phyloP scores from a whole-genome alignment of 2,329 filamentous ascomycete species.

The Beauveria caledonica region DNA sequence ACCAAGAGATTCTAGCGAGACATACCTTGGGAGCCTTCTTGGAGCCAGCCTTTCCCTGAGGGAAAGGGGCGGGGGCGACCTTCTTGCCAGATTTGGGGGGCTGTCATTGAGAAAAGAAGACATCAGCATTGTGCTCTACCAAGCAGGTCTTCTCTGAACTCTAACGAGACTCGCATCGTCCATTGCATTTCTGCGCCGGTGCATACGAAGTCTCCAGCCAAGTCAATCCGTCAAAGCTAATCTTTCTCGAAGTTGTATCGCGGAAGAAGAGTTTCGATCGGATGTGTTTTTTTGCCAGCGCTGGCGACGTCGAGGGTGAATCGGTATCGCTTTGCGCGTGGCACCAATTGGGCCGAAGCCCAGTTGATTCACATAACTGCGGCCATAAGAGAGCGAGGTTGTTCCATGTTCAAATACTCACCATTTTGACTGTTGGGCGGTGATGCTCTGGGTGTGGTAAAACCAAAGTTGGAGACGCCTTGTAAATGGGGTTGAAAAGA shows the following conservation, averaged over 20 bases:
- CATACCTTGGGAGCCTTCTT: constrained; percentile 97
- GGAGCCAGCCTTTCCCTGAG: constrained; percentile 78
- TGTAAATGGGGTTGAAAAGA: constrained; percentile 21
- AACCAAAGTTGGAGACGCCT: constrained; percentile 24
- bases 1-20: constrained; percentile 19
- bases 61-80: constrained; percentile 93
- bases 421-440: constrained; percentile 33
- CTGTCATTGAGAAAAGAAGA: constrained; percentile 99
- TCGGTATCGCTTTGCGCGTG: constrained; percentile 19
- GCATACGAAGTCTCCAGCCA: constrained; percentile 51
- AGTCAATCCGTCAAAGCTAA: constrained; percentile 35
- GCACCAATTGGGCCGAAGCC: constrained; percentile 26
- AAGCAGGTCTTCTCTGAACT: constrained; percentile 75
- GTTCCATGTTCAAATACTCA: constrained; percentile 25
- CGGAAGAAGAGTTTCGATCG: constrained; percentile 16
- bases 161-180: constrained; percentile 62
- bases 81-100: constrained; percentile 98
- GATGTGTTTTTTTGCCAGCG: constrained; percentile 25
- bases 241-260: constrained; percentile 6
- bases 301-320: constrained; percentile 11
- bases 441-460: constrained; percentile 22
- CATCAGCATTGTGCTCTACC: constrained; percentile 73
- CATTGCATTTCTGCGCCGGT: constrained; percentile 46
- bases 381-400: constrained; percentile 30
- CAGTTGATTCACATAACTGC: constrained; percentile 29